phyloP scores from a whole-genome alignment of 148 eudicot genomes.

The Fagopyrum homotropicum region DNA sequence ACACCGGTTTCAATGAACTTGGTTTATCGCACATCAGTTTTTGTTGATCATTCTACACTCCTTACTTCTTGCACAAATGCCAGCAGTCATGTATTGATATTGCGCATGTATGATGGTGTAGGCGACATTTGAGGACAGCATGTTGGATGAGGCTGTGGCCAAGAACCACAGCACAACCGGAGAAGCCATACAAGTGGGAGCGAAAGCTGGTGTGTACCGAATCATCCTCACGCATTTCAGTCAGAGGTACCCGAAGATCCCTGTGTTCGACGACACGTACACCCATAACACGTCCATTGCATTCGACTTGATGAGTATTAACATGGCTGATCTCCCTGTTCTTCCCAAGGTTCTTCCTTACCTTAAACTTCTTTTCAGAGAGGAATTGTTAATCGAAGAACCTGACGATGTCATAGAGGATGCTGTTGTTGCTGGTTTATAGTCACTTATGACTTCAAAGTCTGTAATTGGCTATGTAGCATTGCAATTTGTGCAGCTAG shows the following conservation, averaged over 20 bases:
- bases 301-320: constrained; percentile 90
- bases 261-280: constrained; percentile 67
- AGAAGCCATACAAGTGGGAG: constrained; percentile 84
- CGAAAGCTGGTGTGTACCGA: constrained; percentile 72
- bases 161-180: constrained; percentile 89
- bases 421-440: constrained; percentile 27
- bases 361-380: constrained; percentile 58
- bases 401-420: constrained; percentile 41
- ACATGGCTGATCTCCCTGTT: constrained; percentile 61
- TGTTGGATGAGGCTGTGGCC: constrained; percentile 80
- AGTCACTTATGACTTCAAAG: background rate
- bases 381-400: constrained; percentile 68
- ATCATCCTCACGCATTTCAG: constrained; percentile 93
- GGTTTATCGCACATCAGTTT: background rate
- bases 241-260: constrained; percentile 92
- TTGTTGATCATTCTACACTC: background rate
- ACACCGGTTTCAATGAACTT: background rate
- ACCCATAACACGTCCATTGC: constrained; percentile 84
- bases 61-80: background rate
- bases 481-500: no score
- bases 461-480: no score
- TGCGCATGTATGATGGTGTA: constrained; percentile 16
- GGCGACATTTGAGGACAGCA: constrained; percentile 92
- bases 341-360: constrained; percentile 77
- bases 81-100: background rate